These are phyloP conservation scores for Xylaria castorea DNA, from an alignment of 495 filamentous ascomycete genomes.

Conservation along the genomic window DNA sequence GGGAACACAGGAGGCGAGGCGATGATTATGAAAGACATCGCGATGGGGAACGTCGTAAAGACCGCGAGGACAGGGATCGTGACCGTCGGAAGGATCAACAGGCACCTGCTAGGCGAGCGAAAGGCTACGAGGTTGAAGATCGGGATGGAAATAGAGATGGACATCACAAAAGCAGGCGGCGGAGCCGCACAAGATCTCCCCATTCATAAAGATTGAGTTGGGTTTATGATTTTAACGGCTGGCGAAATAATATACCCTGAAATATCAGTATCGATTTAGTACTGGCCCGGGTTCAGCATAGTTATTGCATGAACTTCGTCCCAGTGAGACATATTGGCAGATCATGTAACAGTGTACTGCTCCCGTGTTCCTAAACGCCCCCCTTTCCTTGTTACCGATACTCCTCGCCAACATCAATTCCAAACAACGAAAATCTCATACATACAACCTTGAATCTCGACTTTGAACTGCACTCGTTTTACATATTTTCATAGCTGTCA, in stretches of 20 bases:
- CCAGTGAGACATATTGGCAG: conserved; percentile 1
- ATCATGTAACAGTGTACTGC: conserved; percentile 13
- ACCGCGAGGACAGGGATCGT: conserved; percentile 36
- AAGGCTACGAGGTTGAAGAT: conserved; percentile 35
- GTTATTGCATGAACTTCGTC: not conserved
- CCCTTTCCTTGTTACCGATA: conserved; percentile 21
- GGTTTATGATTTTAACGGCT: conserved; percentile 19
- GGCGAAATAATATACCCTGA: conserved; percentile 11
- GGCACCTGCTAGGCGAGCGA: conserved; percentile 33
- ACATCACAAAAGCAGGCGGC: conserved; percentile 36
- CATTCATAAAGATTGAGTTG: conserved; percentile 37
- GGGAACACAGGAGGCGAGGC: conserved; percentile 37
- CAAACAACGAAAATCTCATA: conserved; percentile 12
- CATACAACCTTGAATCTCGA: conserved; percentile 1
- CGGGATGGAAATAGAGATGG: conserved; percentile 29
- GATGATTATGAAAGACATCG: conserved; percentile 37
- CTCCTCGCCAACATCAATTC: conserved; percentile 26
- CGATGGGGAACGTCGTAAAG: conserved; percentile 37
- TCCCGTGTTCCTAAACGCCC: conserved; percentile 25
- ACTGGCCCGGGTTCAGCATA: not conserved
- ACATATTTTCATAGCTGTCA: conserved; percentile 41
- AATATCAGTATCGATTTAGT: not conserved
- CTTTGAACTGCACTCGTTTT: conserved; percentile 12
- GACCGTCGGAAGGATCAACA: conserved; percentile 35
- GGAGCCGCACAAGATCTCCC: conserved; percentile 41